Evolutionary conservation across 2,329 filamentous ascomycete genomes (phyloP), one percentile per base, ranked within the genome.

Genomic region (Ascochyta koolunga): DNA sequence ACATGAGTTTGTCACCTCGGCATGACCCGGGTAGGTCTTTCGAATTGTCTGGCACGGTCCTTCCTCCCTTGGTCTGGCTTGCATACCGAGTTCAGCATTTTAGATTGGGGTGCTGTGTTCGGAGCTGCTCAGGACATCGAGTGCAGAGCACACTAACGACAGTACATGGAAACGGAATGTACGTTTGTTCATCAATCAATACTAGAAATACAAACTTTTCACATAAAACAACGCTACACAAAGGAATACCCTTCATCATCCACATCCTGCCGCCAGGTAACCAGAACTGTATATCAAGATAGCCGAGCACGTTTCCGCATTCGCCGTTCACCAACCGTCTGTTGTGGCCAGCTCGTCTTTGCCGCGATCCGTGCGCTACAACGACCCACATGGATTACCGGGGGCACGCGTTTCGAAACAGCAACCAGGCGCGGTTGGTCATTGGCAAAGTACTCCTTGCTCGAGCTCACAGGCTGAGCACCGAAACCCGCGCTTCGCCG

Each of bases 381-480:
- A n/a, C 42, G 32, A 19, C 22, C n/a, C 11, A 10, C 27, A 24
- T 41, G 10, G 6, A 21, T 5, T 11, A 22, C 32, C 13, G 19
- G 27, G 13, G 25, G 10, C 8, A 42, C 39, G 22, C 13, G 10
- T 15, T 22, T 35, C 19, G 35, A 25, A 4, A 10, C 31, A 13
- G 51, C 42, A 19, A 65, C 48, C n/a, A 18, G 25, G 10, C 35
- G 50, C 2, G 65, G 61, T 19, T 60, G 57, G 42, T 65, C 61
- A n/a, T 62, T 32, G 2, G 32, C 4, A 21, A 43, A 31, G 27
- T 60, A 66, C 36, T 58, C 48, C 16, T 41, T 65, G 18, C 56
- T 58, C n/a, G 27, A 36, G 21, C 36, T 55, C 2, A 67, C 65
- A 0, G 63, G 63, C 22, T 66, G 60, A n/a, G 16, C 24, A 2